These are phyloP conservation scores for Cephalotrichum gorgonifer DNA, from an alignment of 2,329 filamentous ascomycete species.

Conservation along the genomic window DNA sequence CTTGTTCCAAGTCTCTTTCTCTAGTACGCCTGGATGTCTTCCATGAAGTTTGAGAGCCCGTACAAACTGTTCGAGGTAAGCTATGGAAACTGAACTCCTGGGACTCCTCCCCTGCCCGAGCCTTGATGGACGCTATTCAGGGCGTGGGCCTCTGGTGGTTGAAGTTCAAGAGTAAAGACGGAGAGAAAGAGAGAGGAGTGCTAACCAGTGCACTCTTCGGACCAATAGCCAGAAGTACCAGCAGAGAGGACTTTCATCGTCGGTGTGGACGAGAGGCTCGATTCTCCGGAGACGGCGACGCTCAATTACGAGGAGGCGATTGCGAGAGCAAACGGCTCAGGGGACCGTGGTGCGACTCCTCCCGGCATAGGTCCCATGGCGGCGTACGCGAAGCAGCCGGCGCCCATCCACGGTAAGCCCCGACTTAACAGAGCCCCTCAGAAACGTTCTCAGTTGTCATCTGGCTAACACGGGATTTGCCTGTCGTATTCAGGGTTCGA, in stretches of 20 bases:
- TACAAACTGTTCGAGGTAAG: constrained; percentile 53
- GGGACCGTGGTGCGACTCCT: constrained; percentile 45
- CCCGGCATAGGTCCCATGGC: constrained; percentile 27
- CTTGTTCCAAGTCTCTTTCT: constrained; percentile 14
- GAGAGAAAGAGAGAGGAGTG: constrained; percentile 7
- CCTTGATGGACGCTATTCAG: background rate
- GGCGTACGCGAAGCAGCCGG: constrained; percentile 66
- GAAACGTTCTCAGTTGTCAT: constrained; percentile 1
- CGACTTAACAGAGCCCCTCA: background rate
- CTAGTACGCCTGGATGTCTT: constrained; percentile 46
- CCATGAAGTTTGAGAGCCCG: constrained; percentile 40
- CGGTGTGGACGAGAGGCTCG: constrained; percentile 41
- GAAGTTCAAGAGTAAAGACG: too few species aligned
- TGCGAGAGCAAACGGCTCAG: constrained; percentile 40
- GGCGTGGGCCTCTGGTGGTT: too few species aligned
- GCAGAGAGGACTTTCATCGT: constrained; percentile 46
- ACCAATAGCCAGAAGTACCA: constrained; percentile 38
- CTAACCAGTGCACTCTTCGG: constrained; percentile 5
- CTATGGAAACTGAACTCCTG: too few species aligned
- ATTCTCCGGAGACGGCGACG: constrained; percentile 46
- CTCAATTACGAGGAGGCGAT: constrained; percentile 47
- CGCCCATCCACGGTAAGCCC: constrained; percentile 64
- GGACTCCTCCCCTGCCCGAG: too few species aligned
- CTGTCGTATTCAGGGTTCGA: constrained; percentile 38
- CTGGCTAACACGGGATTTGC: background rate